Base-by-base conservation (phyloP, 2,329 filamentous ascomycete species). In the Stagonosporopsis rhizophila region DNA sequence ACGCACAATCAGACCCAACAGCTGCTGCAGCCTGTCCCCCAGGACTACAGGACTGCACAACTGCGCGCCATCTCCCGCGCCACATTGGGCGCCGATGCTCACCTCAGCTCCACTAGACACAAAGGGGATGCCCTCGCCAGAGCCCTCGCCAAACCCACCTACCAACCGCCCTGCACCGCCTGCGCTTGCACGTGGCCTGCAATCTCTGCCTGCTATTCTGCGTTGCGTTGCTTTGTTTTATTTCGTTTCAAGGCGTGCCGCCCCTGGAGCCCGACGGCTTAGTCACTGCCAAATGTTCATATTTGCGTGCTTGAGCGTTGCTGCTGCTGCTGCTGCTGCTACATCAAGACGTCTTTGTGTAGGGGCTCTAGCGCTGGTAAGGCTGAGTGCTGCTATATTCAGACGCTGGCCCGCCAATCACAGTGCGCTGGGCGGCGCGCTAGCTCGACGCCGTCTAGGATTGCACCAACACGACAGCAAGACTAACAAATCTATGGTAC, bases 101-200 rank as follows among this genome's bases (percentile, higher is more conserved):
- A 49, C 52, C 40, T 49, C 52, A 44, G 52, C 52, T 49, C 39
- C 52, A 49, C 52, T 44, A 34, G 28, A 49, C 39, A 49, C 45
- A 19, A 49, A 49, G 23, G 52, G 52, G 51, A 48, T 48, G n/a
- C 51, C 45, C 45, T 44, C 44, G 52, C 45, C 52, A 17, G 14
- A 28, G 23, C 20, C 11, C 38, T 3, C 19, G 17, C 19, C 9
- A 17, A 17, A 9, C 23, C 45, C 44, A 42, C 50, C 42, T 41
- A 40, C 35, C 41, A 41, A 20, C 27, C 14, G 8, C 30, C 15
- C 52, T 19, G 44, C 52, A 55, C 23, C 23, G 23, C 4, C 23
- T 25, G 23, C 23, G 23, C 23, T 25, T 7, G 23, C 23, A 25
- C 45, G 44, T 49, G 32, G 44, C 52, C 20, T 6, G 11, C 12